These are phyloP conservation scores for Penicillium capsulatum DNA, from an alignment of 2,329 filamentous ascomycete species.

Conservation along the genomic window DNA sequence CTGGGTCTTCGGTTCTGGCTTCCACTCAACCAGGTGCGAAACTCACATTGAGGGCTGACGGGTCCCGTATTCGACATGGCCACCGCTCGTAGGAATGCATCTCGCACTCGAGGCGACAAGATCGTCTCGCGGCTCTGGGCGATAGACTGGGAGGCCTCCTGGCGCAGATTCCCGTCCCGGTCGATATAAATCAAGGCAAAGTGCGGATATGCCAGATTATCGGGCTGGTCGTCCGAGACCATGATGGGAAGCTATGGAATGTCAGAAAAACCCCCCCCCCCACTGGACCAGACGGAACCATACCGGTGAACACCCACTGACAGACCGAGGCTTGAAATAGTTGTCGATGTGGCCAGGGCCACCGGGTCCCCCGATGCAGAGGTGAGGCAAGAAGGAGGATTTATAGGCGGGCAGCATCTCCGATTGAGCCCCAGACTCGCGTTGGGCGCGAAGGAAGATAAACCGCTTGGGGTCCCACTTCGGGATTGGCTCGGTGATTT, in stretches of 20 bases:
- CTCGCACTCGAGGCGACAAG: conserved; percentile 27
- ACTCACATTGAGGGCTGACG: conserved; percentile 20
- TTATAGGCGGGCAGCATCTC: too few species aligned
- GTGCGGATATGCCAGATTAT: conserved; percentile 23
- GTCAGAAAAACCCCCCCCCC: too few species aligned
- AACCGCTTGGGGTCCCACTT: too few species aligned
- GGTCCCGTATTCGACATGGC: conserved; percentile 21
- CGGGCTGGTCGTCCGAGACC: conserved; percentile 21
- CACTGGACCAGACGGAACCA: too few species aligned
- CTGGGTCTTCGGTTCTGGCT: too few species aligned
- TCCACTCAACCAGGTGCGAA: background rate
- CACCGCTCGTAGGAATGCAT: conserved; percentile 30
- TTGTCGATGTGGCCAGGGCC: background rate
- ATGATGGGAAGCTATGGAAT: conserved; percentile 11
- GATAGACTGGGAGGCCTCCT: conserved; percentile 30
- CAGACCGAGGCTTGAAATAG: too few species aligned
- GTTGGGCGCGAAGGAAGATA: too few species aligned
- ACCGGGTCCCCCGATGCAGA: too few species aligned
- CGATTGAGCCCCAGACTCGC: too few species aligned
- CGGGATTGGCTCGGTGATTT: too few species aligned
- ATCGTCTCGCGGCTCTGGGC: conserved; percentile 26
- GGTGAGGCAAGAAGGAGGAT: too few species aligned
- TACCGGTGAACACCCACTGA: too few species aligned
- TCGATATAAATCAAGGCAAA: conserved; percentile 34
- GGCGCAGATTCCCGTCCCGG: conserved; percentile 28